Conservation (phyloP, 2,329 filamentous ascomycete species). For the Hymenoscyphus occultus region DNA sequence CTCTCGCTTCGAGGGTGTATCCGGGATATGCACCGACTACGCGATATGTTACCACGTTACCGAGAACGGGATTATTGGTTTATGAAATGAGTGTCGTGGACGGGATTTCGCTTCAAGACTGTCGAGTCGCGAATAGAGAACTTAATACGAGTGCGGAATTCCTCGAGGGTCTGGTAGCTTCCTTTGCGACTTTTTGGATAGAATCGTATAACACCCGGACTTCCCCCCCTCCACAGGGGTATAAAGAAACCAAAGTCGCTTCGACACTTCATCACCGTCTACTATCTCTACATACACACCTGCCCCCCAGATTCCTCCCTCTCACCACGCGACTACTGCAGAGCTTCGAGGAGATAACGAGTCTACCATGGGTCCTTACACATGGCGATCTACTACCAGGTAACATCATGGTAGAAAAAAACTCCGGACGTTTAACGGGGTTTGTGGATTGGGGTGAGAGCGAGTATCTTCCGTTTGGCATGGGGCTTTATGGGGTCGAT, state of each 20-base stretch:
- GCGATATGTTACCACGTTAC: conserved; percentile 39
- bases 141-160: background rate
- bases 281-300: conserved; percentile 36
- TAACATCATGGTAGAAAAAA: conserved; percentile 53
- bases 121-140: conserved; percentile 26
- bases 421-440: conserved; percentile 47
- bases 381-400: conserved; percentile 59
- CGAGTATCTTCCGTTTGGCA: conserved; percentile 58
- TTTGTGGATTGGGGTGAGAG: conserved; percentile 65
- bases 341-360: conserved; percentile 39
- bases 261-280: conserved; percentile 42
- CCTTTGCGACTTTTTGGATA: too few relatives aligned
- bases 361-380: conserved; percentile 53
- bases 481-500: conserved; percentile 59
- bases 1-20: conserved; percentile 41
- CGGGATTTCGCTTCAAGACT: conserved; percentile 40
- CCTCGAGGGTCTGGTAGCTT: too few relatives aligned
- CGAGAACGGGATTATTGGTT: conserved; percentile 31
- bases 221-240: conserved; percentile 4
- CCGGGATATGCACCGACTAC: conserved; percentile 44
- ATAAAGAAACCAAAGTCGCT: conserved; percentile 40
- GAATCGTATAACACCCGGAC: background rate
- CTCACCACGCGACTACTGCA: conserved; percentile 26
- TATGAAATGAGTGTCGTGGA: conserved; percentile 44
- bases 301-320: conserved; percentile 38